Evolutionary conservation across 2,329 filamentous ascomycete genomes (phyloP).

Genomic region (Penicillium sp.): DNA sequence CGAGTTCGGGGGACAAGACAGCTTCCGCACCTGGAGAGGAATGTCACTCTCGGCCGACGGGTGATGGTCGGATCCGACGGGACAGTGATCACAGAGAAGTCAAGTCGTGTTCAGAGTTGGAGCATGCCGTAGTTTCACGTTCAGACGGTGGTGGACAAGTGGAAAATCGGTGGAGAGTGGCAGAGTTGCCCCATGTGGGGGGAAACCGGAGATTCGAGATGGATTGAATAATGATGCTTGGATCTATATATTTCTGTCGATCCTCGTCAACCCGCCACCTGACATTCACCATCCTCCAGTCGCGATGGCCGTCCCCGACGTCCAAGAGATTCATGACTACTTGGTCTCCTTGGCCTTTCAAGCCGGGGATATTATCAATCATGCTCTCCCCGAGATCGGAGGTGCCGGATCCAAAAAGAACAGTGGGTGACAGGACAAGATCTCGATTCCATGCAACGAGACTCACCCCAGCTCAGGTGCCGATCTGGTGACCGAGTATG

Average conservation of each 20-base stretch:
- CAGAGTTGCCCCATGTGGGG: too few relatives aligned
- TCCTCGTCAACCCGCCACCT: not conserved
- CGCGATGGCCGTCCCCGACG: slow-evolving; percentile 19
- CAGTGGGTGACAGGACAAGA: slow-evolving; percentile 26
- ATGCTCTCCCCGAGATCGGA: slow-evolving; percentile 37
- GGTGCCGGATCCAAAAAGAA: slow-evolving; percentile 44
- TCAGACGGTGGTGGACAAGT: not conserved
- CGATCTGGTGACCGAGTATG: slow-evolving; percentile 59
- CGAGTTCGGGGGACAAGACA: slow-evolving; percentile 17
- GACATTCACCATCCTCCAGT: not conserved
- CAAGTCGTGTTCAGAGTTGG: slow-evolving; percentile 10
- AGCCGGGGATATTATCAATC: slow-evolving; percentile 42
- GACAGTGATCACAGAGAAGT: slow-evolving; percentile 8
- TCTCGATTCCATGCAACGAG: not conserved
- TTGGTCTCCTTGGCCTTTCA: slow-evolving; percentile 37
- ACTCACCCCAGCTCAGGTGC: slow-evolving; percentile 41
- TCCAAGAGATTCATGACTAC: slow-evolving; percentile 41
- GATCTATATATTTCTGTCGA: too few relatives aligned
- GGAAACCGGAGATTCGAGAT: too few relatives aligned
- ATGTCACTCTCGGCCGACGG: slow-evolving; percentile 13
- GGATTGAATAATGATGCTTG: too few relatives aligned
- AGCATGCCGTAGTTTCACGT: slow-evolving; percentile 11
- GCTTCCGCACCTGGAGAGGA: slow-evolving; percentile 22
- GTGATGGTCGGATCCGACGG: slow-evolving; percentile 6
- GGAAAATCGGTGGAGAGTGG: too few relatives aligned